These are phyloP conservation scores for Stipa capillata DNA, from an alignment of 176 grass and related monocot genomes.

Conservation along the genomic window DNA sequence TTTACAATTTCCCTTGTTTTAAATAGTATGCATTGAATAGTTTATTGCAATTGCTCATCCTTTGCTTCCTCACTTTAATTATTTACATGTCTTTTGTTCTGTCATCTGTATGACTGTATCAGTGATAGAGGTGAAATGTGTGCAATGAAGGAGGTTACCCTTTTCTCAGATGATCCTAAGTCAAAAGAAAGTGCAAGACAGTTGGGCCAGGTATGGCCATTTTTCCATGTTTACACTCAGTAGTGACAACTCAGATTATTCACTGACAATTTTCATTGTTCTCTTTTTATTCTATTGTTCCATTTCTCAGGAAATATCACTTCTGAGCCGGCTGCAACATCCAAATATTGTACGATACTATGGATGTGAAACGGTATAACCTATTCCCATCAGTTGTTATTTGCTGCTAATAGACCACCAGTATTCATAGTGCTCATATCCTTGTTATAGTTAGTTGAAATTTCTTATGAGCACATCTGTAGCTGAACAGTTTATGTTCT, in stretches of 20 bases:
- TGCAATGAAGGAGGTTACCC: constrained; percentile 99
- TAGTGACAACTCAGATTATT: neutral
- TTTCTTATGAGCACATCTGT: neutral
- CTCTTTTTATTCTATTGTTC: constrained; percentile 22
- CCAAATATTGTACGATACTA: constrained; percentile 97
- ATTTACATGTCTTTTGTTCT: neutral
- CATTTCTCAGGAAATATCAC: constrained; percentile 88
- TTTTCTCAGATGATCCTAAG: constrained; percentile 97
- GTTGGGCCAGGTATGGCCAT: constrained; percentile 62
- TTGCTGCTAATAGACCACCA: constrained; percentile 3
- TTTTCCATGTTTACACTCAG: constrained; percentile 1
- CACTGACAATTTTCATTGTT: constrained; percentile 2
- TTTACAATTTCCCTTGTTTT: neutral
- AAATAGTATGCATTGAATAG: neutral
- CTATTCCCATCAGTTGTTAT: constrained; percentile 10
- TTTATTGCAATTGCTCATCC: neutral
- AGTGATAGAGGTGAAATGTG: constrained; percentile 99
- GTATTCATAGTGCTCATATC: neutral
- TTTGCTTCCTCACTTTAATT: constrained; percentile 14
- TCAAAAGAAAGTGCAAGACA: constrained; percentile 97
- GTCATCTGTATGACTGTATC: constrained; percentile 15
- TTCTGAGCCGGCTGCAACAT: constrained; percentile 84
- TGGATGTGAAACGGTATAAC: constrained; percentile 91
- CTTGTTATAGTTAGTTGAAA: neutral
- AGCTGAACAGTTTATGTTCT: neutral